Base-by-base conservation (phyloP, 2,329 filamentous ascomycete species). In the Tothia fuscella region DNA sequence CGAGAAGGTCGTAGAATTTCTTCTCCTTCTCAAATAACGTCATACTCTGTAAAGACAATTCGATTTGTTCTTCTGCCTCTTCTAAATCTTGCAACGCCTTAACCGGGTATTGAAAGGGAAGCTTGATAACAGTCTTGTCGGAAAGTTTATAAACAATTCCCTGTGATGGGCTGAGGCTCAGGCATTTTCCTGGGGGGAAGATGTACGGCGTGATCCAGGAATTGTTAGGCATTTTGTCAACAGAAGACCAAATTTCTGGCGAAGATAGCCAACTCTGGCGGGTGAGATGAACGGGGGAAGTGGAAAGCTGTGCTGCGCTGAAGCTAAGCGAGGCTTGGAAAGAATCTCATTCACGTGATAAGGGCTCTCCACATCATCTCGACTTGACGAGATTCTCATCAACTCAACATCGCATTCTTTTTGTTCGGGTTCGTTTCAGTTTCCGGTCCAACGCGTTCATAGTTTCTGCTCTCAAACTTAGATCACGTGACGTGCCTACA, bases 41-140 rank as follows among this genome's bases (percentile, higher is more conserved):
- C 9, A 46, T 26, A 43, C 35, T 40, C 30, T 22, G 24, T 35
- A 46, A 22, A 17, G 40, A 46, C 30, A 46, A 43, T 21, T 43
- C 24, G 13, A 43, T 46, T 39, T 46, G 34, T n/a, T 46, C 28
- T 17, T 39, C 30, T 35, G 29, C 36, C 17, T 46, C 40, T 24
- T 46, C 40, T 28, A 10, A 13, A 40, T 34, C 28, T 30, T 24
- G 33, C n/a, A 17, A 32, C 20, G 20, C 33, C 20, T 20, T 34
- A 16, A 46, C 40, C 16, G 35, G 40, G 38, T 43, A 46, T 46
- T 42, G 29, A 29, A 46, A 46, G n/a, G 44, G 40, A 29, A 46
- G 10, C 44, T 43, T 46, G 7, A 46, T 31, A 5, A 46, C 33
- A 26, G 28, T 35, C 30, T 20, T 20, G 16, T 46, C 40, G 17